Base-by-base conservation (phyloP, 2,329 filamentous ascomycete species). In the Xylaria hypoxylon region DNA sequence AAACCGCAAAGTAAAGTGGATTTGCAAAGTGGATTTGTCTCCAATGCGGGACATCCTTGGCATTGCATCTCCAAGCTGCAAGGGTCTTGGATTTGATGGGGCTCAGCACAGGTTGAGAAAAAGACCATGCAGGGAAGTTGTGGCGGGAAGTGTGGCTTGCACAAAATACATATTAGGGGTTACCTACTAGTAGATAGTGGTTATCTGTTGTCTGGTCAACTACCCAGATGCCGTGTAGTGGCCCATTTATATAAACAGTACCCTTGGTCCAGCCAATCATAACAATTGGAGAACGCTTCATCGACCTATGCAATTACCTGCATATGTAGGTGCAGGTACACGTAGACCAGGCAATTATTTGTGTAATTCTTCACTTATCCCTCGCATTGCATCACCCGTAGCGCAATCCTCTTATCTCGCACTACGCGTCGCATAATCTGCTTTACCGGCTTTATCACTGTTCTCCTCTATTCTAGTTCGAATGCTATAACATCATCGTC, bases 1-100 rank as follows among this genome's bases (percentile, higher is more conserved):
- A 35, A 42, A 24, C 45, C 24, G 28, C 5, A 33, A 47, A 40
- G 50, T 33, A 47, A 38, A 56, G 42, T 50, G n/a, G n/a, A n/a
- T n/a, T n/a, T n/a, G n/a, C n/a, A 57, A 62, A 65, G 57, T 52
- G 58, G 58, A 22, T n/a, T 44, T 7, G 26, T 51, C 56, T 45
- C 56, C 51, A 53, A 59, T 66, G 64, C 59, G 63, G 64, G 59
- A 40, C 64, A 58, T 47, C 50, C 59, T 58, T 66, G 58, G 53
- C 63, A 22, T 51, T 22, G 26, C 58, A 47, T 48, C n/a, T 58
- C 53, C 53, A 52, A 22, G 53, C n/a, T 58, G 47, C 53, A 52
- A 22, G 53, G 64, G 64, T 61, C 52, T 53, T 24, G 53, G 31
- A 22, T 35, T 10, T 52, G 57, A 35, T 62, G 58, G 62, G 60